These are phyloP conservation scores for Candida caryicola DNA, from an alignment of 805 yeast genomes.

Conservation along the genomic window DNA sequence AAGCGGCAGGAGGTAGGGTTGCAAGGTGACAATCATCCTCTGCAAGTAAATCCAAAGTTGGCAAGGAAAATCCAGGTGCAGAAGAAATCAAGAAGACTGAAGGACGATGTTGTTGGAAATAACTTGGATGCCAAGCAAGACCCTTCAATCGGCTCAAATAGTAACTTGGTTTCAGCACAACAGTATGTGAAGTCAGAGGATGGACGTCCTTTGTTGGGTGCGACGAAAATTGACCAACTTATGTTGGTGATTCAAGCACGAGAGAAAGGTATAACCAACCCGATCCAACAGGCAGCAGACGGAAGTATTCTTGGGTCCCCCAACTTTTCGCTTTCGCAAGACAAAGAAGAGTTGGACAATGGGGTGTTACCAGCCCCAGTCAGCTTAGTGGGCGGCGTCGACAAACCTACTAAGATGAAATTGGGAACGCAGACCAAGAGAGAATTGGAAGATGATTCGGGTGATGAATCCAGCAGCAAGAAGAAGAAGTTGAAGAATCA, in stretches of 20 bases:
- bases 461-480: slow-evolving; percentile 17
- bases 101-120: slow-evolving; percentile 6
- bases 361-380: slow-evolving; percentile 53
- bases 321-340: slow-evolving; percentile 10
- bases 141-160: slow-evolving; percentile 5
- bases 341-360: slow-evolving; percentile 25
- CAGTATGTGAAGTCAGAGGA: slow-evolving; percentile 52
- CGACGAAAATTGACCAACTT: slow-evolving; percentile 85
- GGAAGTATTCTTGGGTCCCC: slow-evolving; percentile 60
- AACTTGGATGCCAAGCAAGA: slow-evolving; percentile 6
- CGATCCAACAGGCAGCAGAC: slow-evolving; percentile 62
- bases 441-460: slow-evolving; percentile 20
- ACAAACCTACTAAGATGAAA: slow-evolving; percentile 48
- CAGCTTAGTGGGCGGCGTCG: slow-evolving; percentile 77
- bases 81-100: neutral
- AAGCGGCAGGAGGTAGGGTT: neutral
- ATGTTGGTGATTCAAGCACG: slow-evolving; percentile 91
- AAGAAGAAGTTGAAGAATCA: slow-evolving; percentile 47
- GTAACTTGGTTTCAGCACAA: slow-evolving; percentile 44
- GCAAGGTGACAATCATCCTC: slow-evolving; percentile 3
- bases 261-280: slow-evolving; percentile 67
- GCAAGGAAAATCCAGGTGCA: slow-evolving; percentile 6
- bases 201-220: slow-evolving; percentile 72
- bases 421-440: slow-evolving; percentile 17
- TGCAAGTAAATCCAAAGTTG: slow-evolving; percentile 10